Conservation (phyloP, 2,329 filamentous ascomycete species). For the Colletotrichum simmondsii region DNA sequence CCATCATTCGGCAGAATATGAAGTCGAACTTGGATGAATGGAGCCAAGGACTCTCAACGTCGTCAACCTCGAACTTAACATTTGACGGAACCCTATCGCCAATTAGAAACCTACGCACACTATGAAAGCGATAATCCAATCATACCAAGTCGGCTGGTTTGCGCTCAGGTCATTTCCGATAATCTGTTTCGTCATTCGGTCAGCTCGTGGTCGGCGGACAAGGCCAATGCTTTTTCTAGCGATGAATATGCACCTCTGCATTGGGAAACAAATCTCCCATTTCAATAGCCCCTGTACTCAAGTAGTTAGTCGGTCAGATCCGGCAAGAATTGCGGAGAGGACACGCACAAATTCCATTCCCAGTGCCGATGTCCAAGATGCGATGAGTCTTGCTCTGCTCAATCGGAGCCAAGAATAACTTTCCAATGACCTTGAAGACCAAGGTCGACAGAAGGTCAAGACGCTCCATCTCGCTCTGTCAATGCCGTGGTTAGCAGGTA, state of each 20-base stretch:
- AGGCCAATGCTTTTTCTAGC: too few species aligned
- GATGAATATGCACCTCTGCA: not conserved
- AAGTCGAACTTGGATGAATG: conserved; percentile 45
- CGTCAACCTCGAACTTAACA: conserved; percentile 73
- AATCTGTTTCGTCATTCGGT: too few species aligned
- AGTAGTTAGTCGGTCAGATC: too few species aligned
- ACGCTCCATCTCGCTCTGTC: not conserved
- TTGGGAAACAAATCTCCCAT: conserved; percentile 6
- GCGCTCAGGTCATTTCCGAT: conserved; percentile 26
- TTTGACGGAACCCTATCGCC: conserved; percentile 65
- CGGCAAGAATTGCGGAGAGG: too few species aligned
- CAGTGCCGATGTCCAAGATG: conserved; percentile 70
- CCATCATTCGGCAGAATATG: conserved; percentile 40
- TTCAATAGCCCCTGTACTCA: not conserved
- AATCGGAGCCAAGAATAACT: conserved; percentile 21
- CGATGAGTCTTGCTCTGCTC: conserved; percentile 36
- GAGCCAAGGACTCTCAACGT: conserved; percentile 64
- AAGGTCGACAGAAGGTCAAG: conserved; percentile 13
- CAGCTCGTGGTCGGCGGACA: too few species aligned
- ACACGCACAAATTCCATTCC: conserved; percentile 60
- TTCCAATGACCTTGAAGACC: not conserved
- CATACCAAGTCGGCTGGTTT: conserved; percentile 13
- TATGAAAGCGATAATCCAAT: too few species aligned
- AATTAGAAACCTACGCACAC: too few species aligned
- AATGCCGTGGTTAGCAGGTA: too few species aligned